Percentiles rank a stretch among this genome's conserved stretches.
These are phyloP conservation scores for Tetraselmis chui DNA, from an alignment of 139 green algal species.

Conservation along the genomic window DNA sequence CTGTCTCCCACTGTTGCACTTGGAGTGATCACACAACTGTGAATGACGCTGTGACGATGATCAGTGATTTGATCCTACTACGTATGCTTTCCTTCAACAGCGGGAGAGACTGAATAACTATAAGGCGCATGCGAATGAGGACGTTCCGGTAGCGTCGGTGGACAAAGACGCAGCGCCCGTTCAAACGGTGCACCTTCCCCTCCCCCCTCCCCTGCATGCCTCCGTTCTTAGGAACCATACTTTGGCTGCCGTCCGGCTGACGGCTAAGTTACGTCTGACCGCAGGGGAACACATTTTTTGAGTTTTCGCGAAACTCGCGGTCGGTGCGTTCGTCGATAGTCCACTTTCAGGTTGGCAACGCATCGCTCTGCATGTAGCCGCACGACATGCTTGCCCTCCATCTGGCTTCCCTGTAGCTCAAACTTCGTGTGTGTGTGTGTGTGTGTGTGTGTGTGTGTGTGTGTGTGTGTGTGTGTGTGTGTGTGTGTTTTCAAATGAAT, in stretches of 20 bases:
- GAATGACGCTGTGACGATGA: background rate
- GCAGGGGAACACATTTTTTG: slow-evolving; percentile 21
- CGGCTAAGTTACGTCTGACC: too few relatives aligned
- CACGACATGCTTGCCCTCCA: too few relatives aligned
- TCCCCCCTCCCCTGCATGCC: background rate
- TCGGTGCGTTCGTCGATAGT: slow-evolving; percentile 62
- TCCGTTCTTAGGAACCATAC: background rate
- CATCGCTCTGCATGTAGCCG: background rate
- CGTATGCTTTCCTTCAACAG: too few relatives aligned
- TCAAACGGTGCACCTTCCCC: too few relatives aligned
- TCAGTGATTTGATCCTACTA: background rate
- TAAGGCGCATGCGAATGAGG: background rate
- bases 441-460: background rate
- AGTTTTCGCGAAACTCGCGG: slow-evolving; percentile 69
- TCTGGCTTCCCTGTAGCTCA: background rate
- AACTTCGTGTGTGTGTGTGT: background rate
- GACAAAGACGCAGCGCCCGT: background rate
- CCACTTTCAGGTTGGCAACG: slow-evolving; percentile 72
- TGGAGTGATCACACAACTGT: background rate
- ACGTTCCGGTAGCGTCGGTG: background rate
- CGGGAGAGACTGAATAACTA: background rate
- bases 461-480: background rate
- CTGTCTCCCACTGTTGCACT: background rate
- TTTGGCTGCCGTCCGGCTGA: background rate
- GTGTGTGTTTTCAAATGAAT: background rate